A percentile compares a stretch with the other conserved stretches of the same genome.
Conservation (phyloP, 768 basidiomycete genomes). For the Termitomyces eurrhizus region DNA sequence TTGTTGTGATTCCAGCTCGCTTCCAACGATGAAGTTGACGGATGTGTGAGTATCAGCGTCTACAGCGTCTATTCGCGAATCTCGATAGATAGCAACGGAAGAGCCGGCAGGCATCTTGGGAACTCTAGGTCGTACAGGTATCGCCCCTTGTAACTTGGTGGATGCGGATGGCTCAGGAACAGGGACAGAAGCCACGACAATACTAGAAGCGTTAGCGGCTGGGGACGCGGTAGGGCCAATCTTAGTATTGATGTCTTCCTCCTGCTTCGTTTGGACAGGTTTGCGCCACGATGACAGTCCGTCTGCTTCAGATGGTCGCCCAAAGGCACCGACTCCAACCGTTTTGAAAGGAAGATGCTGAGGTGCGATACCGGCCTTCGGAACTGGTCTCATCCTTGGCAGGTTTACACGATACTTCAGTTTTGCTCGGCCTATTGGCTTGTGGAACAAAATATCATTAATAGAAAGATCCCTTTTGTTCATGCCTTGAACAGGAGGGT, state of each 20-base stretch:
- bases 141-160: conserved; percentile 25
- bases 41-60: conserved; percentile 41
- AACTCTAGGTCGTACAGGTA: conserved; percentile 39
- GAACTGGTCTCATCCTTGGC: conserved; percentile 31
- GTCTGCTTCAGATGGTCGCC: conserved; percentile 38
- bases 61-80: conserved; percentile 50
- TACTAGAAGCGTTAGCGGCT: conserved; percentile 35
- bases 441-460: conserved; percentile 62
- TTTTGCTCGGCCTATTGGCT: conserved; percentile 35
- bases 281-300: conserved; percentile 44
- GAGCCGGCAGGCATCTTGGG: conserved; percentile 73
- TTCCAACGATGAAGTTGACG: conserved; percentile 76
- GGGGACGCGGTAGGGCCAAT: conserved; percentile 53
- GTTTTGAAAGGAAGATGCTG: conserved; percentile 18
- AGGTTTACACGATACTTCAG: conserved; percentile 37
- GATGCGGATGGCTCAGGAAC: conserved; percentile 24
- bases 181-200: conserved; percentile 27
- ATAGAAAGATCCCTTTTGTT: conserved; percentile 55
- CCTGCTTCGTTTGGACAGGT: conserved; percentile 19
- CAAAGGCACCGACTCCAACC: conserved; percentile 35
- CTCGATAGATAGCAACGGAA: conserved; percentile 69
- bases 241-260: conserved; percentile 17
- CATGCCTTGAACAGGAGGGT: conserved; percentile 68
- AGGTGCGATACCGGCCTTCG: conserved; percentile 27
- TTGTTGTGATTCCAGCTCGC: conserved; percentile 55